Conservation (phyloP, 129 eudicot species). For the Helianthus tuberosus region DNA sequence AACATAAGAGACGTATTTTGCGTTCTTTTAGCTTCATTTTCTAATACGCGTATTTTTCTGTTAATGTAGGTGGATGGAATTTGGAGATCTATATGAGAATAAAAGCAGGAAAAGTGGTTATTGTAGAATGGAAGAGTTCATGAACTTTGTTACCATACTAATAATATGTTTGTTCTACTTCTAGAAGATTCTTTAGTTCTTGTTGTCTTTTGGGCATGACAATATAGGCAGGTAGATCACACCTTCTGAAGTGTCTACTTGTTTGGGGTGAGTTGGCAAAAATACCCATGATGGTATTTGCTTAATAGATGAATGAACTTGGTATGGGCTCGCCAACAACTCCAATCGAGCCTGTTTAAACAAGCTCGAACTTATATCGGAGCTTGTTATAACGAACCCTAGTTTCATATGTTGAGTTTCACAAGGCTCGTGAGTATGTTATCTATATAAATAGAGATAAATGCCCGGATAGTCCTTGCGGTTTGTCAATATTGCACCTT, state of each 20-base stretch:
- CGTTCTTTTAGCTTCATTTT: background rate
- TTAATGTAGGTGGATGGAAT: conserved; percentile 30
- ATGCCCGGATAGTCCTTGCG: no score
- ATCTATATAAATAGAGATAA: no score
- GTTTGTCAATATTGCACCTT: no score
- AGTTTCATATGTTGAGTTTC: no score
- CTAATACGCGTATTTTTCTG: no score
- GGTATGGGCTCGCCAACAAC: no score
- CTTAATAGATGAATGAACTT: no score
- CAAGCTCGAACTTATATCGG: no score
- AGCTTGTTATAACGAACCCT: no score
- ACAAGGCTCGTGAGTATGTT: no score
- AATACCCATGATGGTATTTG: background rate
- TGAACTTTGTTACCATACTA: conserved; percentile 19
- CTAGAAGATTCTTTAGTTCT: conserved; percentile 8
- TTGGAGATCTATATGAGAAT: conserved; percentile 27
- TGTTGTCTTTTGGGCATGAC: conserved; percentile 13
- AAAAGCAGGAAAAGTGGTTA: conserved; percentile 19
- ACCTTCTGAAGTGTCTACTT: background rate
- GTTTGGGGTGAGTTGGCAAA: background rate
- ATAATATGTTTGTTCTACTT: conserved; percentile 30
- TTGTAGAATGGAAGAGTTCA: conserved; percentile 18
- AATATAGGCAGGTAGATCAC: conserved; percentile 13
- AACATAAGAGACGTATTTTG: background rate
- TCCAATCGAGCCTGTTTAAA: no score